Base-by-base conservation (phyloP, 148 eudicot species). In the Persicaria maculosa region DNA sequence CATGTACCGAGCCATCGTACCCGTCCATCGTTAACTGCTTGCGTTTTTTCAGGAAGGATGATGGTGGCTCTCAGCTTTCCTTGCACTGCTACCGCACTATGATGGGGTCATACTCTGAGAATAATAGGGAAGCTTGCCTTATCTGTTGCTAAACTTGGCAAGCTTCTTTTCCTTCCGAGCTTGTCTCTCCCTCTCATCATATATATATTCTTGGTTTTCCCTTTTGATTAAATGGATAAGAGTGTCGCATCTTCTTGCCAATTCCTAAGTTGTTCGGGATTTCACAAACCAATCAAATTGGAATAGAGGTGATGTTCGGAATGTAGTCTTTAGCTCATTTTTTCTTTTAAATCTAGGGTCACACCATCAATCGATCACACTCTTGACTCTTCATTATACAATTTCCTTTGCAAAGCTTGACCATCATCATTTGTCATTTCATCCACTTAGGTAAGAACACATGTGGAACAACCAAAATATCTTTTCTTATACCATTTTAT, bases 261-360 rank as follows among this genome's bases (percentile, higher is more conserved):
- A 94, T 79, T 95, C 99, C 74, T 92, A 97, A 54, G 99, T 89
- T 67, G 97, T 92, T 10, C 99, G 92, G 19, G 99, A 95, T 77
- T 95, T 95, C 47, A 95, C 93, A 85, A 95, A 95, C 99, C 99
- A 95, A 81, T 95, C 97, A 69, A 92, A 92, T 4, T 97, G 92
- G 48, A 95, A 95, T 80, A 92, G 76, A 1, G 99, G 96, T 2
- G 97, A 95, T 4, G 89, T 87, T 43, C 99, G 88, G 64, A 92
- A 95, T 20, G 97, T 97, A 16, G 97, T 90, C 83, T 95, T 95
- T 72, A 95, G 83, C 84, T 95, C 99, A 75, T 53, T 44, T 47
- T 5, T 45, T 4, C 64, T 55, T 0, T 15, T 46, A 65, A 19
- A 68, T 36, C 47, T 52, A 48, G 54, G 50, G 77, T 82, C n/a